phyloP scores from a whole-genome alignment of 345 rosid genomes.

The Eucalyptus urophylla region DNA sequence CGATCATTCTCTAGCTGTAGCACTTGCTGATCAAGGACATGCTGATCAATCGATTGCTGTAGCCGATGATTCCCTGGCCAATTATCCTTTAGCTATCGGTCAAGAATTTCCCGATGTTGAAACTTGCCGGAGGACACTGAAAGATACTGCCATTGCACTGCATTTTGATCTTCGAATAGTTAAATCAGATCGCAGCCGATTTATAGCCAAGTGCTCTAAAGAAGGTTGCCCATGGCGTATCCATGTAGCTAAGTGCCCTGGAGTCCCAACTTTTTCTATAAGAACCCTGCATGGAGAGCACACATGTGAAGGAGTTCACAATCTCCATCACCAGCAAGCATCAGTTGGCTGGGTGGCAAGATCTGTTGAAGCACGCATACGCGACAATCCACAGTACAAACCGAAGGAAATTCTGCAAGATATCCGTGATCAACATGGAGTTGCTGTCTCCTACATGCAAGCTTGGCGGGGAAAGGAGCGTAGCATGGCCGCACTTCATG shows the following conservation, averaged over 20 bases:
- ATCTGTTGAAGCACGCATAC: slow-evolving; percentile 85
- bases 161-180: slow-evolving; percentile 98
- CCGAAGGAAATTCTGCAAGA: slow-evolving; percentile 95
- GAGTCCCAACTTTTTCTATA: slow-evolving; percentile 72
- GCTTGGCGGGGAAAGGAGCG: slow-evolving; percentile 99
- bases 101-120: slow-evolving; percentile 97
- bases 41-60: not conserved
- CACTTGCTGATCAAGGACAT: not conserved
- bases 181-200: slow-evolving; percentile 95
- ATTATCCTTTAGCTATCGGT: slow-evolving; percentile 49
- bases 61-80: slow-evolving; percentile 1
- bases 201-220: slow-evolving; percentile 97
- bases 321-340: slow-evolving; percentile 97
- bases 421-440: slow-evolving; percentile 93
- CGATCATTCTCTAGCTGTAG: slow-evolving; percentile 7
- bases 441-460: slow-evolving; percentile 98
- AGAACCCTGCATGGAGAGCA: slow-evolving; percentile 90
- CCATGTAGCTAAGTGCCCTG: slow-evolving; percentile 96
- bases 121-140: slow-evolving; percentile 89
- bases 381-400: slow-evolving; percentile 93
- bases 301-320: slow-evolving; percentile 90
- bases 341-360: slow-evolving; percentile 99
- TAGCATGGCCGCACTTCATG: slow-evolving; percentile 99
- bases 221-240: slow-evolving; percentile 99
- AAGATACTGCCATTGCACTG: slow-evolving; percentile 89